Base-by-base conservation (phyloP, 2,329 filamentous ascomycete species). In the Diaporthe helianthi region DNA sequence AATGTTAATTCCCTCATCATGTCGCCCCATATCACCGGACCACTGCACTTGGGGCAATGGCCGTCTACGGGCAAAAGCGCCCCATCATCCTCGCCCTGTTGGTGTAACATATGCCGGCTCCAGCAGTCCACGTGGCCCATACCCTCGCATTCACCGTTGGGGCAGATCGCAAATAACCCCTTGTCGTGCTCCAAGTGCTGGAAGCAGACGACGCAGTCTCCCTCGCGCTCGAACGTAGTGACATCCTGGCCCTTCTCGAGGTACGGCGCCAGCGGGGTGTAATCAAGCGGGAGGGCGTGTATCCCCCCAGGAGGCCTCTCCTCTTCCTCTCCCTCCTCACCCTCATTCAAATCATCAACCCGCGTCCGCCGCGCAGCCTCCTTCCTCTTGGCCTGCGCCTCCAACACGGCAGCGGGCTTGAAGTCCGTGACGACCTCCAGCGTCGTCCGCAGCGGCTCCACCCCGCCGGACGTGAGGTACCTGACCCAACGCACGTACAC, bases 1-100 rank as follows among this genome's bases (percentile, higher is more conserved):
- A 97, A 80, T 63, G 87, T 96, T 74, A 97, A 80, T 77, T 97
- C 94, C 76, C 90, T 94, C 82, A 97, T 91, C 80, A 98, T 87
- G 58, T 92, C 87, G 0, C 85, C 83, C 95, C 95, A 98, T 63
- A 83, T 78, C 2, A 94, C 80, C 5, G 83, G 79, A 0, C 83
- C 82, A 1, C 84, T 80, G 76, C 95, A 98, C 24, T 81, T 81
- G 0, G 93, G 93, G 80, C 95, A 98, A 2, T 75, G 79, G 2
- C 93, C 94, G 41, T 83, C 77, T 1, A 87, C 83, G 0, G 95
- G 95, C 1, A 97, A 76, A 1, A 97, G 75, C 3, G 82, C 79
- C 4, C 80, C 79, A 0, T 76, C 74, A 0, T 75, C 64, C 55
- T 73, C 77, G 44, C 70, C 76, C 3, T 75, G 71, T 1, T 74